Conservation (phyloP, 1,284 basidiomycete species). For the Boletus semigastroideus region DNA sequence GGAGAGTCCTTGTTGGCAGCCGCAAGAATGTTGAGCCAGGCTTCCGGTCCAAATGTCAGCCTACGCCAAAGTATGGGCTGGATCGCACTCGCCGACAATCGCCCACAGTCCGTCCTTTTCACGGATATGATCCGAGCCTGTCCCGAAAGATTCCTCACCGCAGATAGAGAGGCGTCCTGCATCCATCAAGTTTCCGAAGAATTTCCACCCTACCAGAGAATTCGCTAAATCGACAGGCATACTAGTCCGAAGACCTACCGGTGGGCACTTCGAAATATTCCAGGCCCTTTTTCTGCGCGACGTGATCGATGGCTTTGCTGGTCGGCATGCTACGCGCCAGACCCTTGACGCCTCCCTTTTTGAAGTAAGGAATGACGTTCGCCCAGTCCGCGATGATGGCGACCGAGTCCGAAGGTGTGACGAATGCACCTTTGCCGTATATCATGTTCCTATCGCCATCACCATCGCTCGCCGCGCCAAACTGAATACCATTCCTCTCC, state of each 20-base stretch:
- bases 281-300: constrained; percentile 92
- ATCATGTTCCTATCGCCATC: constrained; percentile 99
- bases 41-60: constrained; percentile 41
- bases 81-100: constrained; percentile 66
- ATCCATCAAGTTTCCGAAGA: constrained; percentile 99
- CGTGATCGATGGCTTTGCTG: constrained; percentile 93
- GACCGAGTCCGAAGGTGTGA: constrained; percentile 96
- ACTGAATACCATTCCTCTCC: constrained; percentile 83
- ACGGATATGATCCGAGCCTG: constrained; percentile 98
- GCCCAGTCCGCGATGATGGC: constrained; percentile 99
- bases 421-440: constrained; percentile 97
- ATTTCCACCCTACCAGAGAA: constrained; percentile 83
- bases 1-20: constrained; percentile 85
- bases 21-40: constrained; percentile 97
- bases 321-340: constrained; percentile 97
- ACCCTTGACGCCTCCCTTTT: constrained; percentile 89
- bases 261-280: constrained; percentile 98
- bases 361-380: constrained; percentile 95
- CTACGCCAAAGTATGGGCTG: constrained; percentile 3
- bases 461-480: constrained; percentile 96
- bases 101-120: constrained; percentile 99
- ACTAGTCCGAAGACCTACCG: constrained; percentile 43
- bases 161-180: constrained; percentile 96
- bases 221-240: constrained; percentile 1
- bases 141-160: constrained; percentile 98